A percentile compares a stretch with the other conserved stretches of the same genome.
Conservation (phyloP, 78 protist species). For the Goniomonas avonlea region DNA sequence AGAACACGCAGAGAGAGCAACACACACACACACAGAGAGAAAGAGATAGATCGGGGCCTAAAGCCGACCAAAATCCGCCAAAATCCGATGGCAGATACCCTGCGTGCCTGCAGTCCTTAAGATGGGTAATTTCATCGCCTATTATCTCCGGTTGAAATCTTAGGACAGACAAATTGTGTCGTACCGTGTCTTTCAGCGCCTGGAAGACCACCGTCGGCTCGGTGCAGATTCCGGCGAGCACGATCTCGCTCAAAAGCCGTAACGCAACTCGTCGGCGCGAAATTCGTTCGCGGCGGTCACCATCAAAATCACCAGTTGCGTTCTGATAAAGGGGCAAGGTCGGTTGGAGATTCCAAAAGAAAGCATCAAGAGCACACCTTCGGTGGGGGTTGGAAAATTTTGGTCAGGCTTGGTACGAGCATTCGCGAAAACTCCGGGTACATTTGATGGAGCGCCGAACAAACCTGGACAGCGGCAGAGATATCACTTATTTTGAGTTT, state of each 20-base stretch:
- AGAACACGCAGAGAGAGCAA: too few relatives aligned
- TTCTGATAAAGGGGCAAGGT: too few relatives aligned
- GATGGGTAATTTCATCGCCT: too few relatives aligned
- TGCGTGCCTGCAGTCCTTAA: too few relatives aligned
- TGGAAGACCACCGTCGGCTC: not conserved
- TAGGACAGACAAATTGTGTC: too few relatives aligned
- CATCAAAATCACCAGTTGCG: not conserved
- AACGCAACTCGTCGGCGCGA: not conserved
- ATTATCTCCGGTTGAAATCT: too few relatives aligned
- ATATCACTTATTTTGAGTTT: not conserved
- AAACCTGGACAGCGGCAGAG: not conserved
- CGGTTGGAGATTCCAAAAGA: too few relatives aligned
- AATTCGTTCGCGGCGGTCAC: slow-evolving; percentile 1
- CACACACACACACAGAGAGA: too few relatives aligned
- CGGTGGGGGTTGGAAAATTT: not conserved
- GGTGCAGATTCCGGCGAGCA: not conserved
- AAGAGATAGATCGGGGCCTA: too few relatives aligned
- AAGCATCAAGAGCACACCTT: too few relatives aligned
- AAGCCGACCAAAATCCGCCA: too few relatives aligned
- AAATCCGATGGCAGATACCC: too few relatives aligned
- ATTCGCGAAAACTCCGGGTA: not conserved
- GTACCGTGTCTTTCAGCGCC: slow-evolving; percentile 21
- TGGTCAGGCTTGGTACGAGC: not conserved
- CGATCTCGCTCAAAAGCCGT: not conserved
- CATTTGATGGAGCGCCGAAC: not conserved